A percentile compares a stretch with the other conserved stretches of the same genome.
phyloP scores from a whole-genome alignment of 768 basidiomycete genomes.

The Kwoniella pini region DNA sequence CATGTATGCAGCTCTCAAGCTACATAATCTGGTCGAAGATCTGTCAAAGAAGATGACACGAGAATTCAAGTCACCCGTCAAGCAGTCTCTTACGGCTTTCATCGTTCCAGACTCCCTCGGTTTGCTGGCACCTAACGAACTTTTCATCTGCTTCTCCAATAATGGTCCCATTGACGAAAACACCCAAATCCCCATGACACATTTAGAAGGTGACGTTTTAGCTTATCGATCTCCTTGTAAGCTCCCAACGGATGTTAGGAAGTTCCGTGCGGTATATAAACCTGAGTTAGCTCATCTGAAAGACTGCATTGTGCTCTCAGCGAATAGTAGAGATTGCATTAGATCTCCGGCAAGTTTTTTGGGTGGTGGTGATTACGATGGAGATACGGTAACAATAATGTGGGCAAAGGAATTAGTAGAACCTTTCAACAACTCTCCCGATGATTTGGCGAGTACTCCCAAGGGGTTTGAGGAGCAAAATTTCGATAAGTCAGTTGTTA shows the following conservation, averaged over 20 bases:
- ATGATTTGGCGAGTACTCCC: constrained; percentile 21
- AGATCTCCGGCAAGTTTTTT: constrained; percentile 39
- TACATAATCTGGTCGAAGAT: constrained; percentile 25
- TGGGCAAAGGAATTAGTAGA: constrained; percentile 33
- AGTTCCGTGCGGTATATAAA: constrained; percentile 37
- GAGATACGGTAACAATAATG: constrained; percentile 43
- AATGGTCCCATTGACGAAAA: constrained; percentile 26
- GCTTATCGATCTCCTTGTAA: constrained; percentile 46
- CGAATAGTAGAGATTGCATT: constrained; percentile 22
- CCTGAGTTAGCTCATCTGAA: constrained; percentile 38
- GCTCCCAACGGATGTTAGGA: constrained; percentile 42
- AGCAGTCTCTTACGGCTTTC: constrained; percentile 36
- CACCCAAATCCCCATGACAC: constrained; percentile 23
- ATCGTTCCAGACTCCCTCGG: constrained; percentile 39
- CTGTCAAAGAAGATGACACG: constrained; percentile 19
- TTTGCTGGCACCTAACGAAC: constrained; percentile 35
- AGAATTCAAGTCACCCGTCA: constrained; percentile 33
- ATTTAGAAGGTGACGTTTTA: constrained; percentile 33
- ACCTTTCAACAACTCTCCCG: constrained; percentile 33
- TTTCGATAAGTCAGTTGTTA: constrained; percentile 37
- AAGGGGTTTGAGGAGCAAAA: constrained; percentile 32
- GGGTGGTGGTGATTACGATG: constrained; percentile 50
- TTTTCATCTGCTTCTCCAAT: constrained; percentile 30
- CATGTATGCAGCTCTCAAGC: constrained; percentile 25
- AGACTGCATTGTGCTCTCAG: constrained; percentile 46